A percentile compares a stretch with the other conserved stretches of the same genome.
Conservation (phyloP, 768 basidiomycete genomes). For the Leucosporidium yakuticum region DNA sequence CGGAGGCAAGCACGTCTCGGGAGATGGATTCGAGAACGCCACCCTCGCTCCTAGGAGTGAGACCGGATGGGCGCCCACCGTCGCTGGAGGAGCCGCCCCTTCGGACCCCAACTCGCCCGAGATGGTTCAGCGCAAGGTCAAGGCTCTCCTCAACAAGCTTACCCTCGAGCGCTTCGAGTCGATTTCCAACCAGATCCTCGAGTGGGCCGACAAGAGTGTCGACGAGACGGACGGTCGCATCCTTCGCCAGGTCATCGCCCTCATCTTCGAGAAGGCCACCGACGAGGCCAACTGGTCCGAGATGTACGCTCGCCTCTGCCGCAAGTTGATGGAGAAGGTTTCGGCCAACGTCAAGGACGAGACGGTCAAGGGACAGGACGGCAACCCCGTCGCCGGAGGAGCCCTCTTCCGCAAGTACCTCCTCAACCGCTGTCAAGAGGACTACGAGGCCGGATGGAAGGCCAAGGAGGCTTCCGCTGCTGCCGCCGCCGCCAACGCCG, state of each 20-base stretch:
- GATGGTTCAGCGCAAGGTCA: constrained; percentile 87
- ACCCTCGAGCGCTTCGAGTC: constrained; percentile 95
- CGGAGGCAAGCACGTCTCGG: constrained; percentile 47
- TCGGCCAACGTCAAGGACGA: constrained; percentile 82
- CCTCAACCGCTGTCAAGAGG: constrained; percentile 91
- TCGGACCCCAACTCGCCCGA: constrained; percentile 72
- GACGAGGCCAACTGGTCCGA: constrained; percentile 93
- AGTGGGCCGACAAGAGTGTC: constrained; percentile 89
- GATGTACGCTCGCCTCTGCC: constrained; percentile 93
- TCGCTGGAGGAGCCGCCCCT: constrained; percentile 10
- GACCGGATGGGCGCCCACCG: constrained; percentile 26
- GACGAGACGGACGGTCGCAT: constrained; percentile 89
- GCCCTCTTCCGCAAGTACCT: constrained; percentile 95
- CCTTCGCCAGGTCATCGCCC: constrained; percentile 88
- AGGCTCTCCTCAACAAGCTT: constrained; percentile 83
- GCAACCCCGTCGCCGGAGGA: constrained; percentile 85
- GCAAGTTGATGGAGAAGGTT: constrained; percentile 93
- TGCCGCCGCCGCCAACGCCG: constrained; percentile 75
- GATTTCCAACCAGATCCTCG: constrained; percentile 89
- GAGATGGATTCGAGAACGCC: constrained; percentile 30
- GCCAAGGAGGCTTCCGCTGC: constrained; percentile 78
- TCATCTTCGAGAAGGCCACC: constrained; percentile 95
- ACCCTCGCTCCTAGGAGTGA: constrained; percentile 23
- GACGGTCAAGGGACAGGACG: constrained; percentile 69
- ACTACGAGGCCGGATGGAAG: constrained; percentile 94